These are phyloP conservation scores for Leccinum solheimii DNA, from an alignment of 1,284 basidiomycete genomes.

Conservation along the genomic window DNA sequence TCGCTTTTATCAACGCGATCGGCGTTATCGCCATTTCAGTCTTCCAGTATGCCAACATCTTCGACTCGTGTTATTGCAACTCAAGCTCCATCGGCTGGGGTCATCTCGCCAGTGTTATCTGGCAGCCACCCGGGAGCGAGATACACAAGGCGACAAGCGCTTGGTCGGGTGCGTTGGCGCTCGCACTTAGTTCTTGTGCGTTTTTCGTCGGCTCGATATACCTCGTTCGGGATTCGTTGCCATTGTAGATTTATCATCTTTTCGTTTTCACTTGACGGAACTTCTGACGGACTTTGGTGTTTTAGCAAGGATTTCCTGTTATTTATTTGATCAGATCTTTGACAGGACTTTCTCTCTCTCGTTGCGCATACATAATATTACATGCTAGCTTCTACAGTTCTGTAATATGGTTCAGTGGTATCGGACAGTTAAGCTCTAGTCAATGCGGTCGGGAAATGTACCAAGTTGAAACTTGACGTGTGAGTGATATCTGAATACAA, in stretches of 20 bases:
- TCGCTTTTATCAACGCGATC: slow-evolving; percentile 27
- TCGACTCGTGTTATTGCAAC: slow-evolving; percentile 26
- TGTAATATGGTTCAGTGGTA: too few relatives aligned
- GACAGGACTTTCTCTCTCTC: too few relatives aligned
- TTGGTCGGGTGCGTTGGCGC: slow-evolving; percentile 22
- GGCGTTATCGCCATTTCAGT: slow-evolving; percentile 19
- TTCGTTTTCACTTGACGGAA: too few relatives aligned
- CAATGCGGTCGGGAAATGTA: too few relatives aligned
- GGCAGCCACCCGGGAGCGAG: background rate
- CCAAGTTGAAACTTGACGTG: too few relatives aligned
- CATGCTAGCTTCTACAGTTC: too few relatives aligned
- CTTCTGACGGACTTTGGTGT: too few relatives aligned
- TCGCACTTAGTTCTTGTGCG: slow-evolving; percentile 8
- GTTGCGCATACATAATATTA: too few relatives aligned
- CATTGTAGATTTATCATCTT: background rate
- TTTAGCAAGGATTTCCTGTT: too few relatives aligned
- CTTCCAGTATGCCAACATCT: slow-evolving; percentile 23
- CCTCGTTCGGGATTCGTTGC: slow-evolving; percentile 18
- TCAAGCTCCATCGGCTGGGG: slow-evolving; percentile 15
- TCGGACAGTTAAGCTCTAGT: too few relatives aligned
- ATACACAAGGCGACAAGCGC: background rate
- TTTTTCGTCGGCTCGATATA: slow-evolving; percentile 23
- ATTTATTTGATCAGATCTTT: too few relatives aligned
- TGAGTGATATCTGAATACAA: too few relatives aligned
- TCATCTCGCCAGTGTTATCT: slow-evolving; percentile 5